Evolutionary conservation across 2,329 filamentous ascomycete species (phyloP), one percentile per base, ranked within the genome.

Genomic region (Penicillium psychrosexuale): DNA sequence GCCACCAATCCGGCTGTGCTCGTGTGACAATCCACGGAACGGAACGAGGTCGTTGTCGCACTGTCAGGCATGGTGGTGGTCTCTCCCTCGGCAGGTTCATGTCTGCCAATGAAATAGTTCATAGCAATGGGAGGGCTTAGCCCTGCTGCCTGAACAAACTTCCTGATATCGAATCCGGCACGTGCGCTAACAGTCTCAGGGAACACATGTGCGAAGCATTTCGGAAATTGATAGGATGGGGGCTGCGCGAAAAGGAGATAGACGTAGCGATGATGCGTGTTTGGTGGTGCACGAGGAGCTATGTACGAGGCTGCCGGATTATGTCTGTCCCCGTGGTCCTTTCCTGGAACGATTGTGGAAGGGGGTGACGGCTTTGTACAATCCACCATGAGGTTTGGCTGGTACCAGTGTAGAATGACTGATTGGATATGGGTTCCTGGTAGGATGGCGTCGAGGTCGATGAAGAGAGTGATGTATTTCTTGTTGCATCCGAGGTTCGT

Each of bases 71-170:
- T 48, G 4, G 47, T 43, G 5, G 54, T 40, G 8, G 53, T 24
- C 17, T 51, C 48, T 12, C 53, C 49, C 22, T 53, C 27, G 15
- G 42, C 11, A 4, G 45, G 58, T 24, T 68, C 60, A 44, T 73
- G 71, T 47, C 71, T 64, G 11, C 74, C 74, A 22, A 57, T 58
- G 44, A 78, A 73, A 60, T 70, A 78, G 55, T 73, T 77, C 7
- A 65, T 72, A 1, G 71, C 72, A 19, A 76, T 40, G 0, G 71
- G 66, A 1, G 57, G 49, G 5, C 51, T 57, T 11, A 78, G 48
- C 1, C 61, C 64, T 2, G 71, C 62, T 2, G 70, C 72, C 1
- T 55, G 44, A 3, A 71, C 61, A 57, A 78, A 77, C 24, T 62
- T 58, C 4, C 51, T 58, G 0, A 72, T 60, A 46, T 77, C 67